Evolutionary conservation across 345 rosid species (phyloP).

Genomic region (Salix dunnii): DNA sequence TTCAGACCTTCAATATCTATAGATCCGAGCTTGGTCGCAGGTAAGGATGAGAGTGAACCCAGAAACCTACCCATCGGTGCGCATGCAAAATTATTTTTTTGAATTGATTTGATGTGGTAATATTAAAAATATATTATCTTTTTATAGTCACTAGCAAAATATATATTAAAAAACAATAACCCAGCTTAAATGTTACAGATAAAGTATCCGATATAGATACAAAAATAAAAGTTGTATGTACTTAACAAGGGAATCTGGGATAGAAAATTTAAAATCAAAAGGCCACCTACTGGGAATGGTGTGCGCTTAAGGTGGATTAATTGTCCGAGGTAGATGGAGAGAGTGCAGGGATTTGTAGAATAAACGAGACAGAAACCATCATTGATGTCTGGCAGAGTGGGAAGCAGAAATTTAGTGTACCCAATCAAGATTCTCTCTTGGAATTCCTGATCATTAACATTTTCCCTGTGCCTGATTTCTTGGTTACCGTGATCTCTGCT

Average conservation of each 20-base stretch:
- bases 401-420: constrained; percentile 25
- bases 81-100: constrained; percentile 40
- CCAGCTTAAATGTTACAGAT: too few relatives aligned
- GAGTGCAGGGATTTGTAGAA: neutral
- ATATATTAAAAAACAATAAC: too few relatives aligned
- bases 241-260: too few relatives aligned
- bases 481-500: constrained; percentile 23
- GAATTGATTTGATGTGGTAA: too few relatives aligned
- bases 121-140: too few relatives aligned
- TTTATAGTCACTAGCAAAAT: too few relatives aligned
- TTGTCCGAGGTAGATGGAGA: too few relatives aligned
- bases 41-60: constrained; percentile 70
- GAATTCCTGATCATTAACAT: neutral
- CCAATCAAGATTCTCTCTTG: neutral
- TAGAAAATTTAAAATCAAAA: too few relatives aligned
- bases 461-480: constrained; percentile 20
- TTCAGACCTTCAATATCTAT: too few relatives aligned
- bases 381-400: constrained; percentile 47
- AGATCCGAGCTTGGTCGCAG: constrained; percentile 97
- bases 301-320: neutral
- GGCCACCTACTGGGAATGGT: neutral
- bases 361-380: constrained; percentile 23
- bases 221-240: too few relatives aligned
- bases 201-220: too few relatives aligned
- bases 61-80: constrained; percentile 97